phyloP scores from a whole-genome alignment of 129 eudicot species.

The Ambrosia artemisiifolia region DNA sequence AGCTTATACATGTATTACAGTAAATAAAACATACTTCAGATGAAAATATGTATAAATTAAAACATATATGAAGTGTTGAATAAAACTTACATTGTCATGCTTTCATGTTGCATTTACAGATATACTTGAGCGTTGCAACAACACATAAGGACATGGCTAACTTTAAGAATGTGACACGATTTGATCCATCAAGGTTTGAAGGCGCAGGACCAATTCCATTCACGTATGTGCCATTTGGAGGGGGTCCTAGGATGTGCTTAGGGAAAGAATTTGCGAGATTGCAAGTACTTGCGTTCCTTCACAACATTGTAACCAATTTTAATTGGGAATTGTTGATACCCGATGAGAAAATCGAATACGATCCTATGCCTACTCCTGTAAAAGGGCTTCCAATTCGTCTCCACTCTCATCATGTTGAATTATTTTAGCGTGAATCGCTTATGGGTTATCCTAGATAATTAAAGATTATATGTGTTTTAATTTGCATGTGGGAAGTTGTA shows the following conservation, averaged over 20 bases:
- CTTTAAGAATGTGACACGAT: conserved; percentile 18
- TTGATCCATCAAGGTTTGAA: conserved; percentile 54
- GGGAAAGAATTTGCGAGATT: conserved; percentile 59
- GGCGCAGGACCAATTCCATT: conserved; percentile 41
- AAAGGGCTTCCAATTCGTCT: conserved; percentile 53
- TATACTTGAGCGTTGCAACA: conserved; percentile 24
- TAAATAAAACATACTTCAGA: too few species aligned
- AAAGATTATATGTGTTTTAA: not conserved
- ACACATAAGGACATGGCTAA: conserved; percentile 27
- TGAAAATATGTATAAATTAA: too few species aligned
- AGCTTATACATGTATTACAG: not conserved
- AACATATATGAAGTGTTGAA: not conserved
- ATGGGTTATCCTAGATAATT: not conserved
- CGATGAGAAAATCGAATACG: conserved; percentile 39
- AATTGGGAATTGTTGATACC: conserved; percentile 43
- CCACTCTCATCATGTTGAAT: conserved; percentile 10
- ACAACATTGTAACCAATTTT: conserved; percentile 36
- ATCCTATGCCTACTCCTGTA: conserved; percentile 44
- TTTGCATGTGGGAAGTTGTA: not conserved
- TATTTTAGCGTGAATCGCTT: not conserved
- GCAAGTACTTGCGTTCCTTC: conserved; percentile 46
- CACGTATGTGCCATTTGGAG: conserved; percentile 50
- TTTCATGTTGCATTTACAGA: conserved; percentile 15
- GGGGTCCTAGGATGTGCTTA: conserved; percentile 63
- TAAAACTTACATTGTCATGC: not conserved